phyloP scores from a whole-genome alignment of 139 green algal species.

The Micractinium conductrix region DNA sequence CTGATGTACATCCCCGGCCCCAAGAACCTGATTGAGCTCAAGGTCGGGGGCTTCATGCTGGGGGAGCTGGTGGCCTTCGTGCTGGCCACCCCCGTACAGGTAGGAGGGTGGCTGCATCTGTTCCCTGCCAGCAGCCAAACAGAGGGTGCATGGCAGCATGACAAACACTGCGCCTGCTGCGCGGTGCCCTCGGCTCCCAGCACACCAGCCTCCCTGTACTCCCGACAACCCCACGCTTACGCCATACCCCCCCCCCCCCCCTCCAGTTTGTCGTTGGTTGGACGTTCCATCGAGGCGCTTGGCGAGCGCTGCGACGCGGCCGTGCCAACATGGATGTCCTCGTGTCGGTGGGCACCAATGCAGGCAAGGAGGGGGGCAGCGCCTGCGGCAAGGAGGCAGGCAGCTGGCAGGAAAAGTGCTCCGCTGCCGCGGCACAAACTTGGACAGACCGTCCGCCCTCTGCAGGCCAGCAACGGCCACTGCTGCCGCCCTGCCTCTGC shows the following conservation, averaged over 20 bases:
- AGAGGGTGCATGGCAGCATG: no score
- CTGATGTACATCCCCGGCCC: slow-evolving; percentile 29
- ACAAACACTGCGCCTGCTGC: no score
- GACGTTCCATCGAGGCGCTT: slow-evolving; percentile 40
- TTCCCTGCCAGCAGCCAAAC: no score
- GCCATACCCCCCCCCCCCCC: not conserved
- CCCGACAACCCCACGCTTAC: not conserved
- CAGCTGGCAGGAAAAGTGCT: no score
- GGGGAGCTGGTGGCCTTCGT: slow-evolving; percentile 80
- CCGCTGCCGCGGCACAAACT: no score
- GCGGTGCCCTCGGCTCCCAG: no score
- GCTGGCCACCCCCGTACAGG: slow-evolving; percentile 82
- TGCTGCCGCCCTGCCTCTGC: no score
- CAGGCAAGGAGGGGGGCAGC: no score
- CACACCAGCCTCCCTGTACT: not conserved
- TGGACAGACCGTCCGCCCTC: not conserved
- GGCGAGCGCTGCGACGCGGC: slow-evolving; percentile 44
- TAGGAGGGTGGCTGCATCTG: no score
- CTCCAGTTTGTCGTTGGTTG: not conserved
- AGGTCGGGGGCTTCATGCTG: slow-evolving; percentile 75
- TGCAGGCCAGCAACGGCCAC: no score
- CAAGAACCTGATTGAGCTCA: slow-evolving; percentile 1
- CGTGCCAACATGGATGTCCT: slow-evolving; percentile 99
- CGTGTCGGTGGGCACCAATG: slow-evolving; percentile 93
- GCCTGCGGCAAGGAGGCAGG: no score